Base-by-base conservation (phyloP, 2,329 filamentous ascomycete genomes). In the Rasamsonia emersonii region DNA sequence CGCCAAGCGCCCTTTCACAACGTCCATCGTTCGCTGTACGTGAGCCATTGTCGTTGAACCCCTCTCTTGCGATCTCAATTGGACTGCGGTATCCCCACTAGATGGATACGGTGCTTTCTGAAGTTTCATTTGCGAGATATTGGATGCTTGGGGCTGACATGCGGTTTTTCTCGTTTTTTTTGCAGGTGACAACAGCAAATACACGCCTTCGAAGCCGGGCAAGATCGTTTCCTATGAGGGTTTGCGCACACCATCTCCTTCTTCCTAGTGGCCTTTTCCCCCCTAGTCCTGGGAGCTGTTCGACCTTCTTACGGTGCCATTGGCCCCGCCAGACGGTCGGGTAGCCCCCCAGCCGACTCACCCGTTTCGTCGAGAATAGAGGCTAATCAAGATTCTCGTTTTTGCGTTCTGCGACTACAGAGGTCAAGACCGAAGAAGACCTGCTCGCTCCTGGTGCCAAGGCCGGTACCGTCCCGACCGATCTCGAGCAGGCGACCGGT, bases 401-500 rank as follows among this genome's bases (percentile, higher is more conserved):
- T 28, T 24, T n/a, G n/a, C n/a, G n/a, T n/a, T 21, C 13, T 31
- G 28, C 16, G 6, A 30, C 13, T 47, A 49, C 62, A 98, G 91
- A 96, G 53, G 75, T 98, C 68, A 81, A 81, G 69, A 66, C 59
- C 45, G 75, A 82, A 47, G 73, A 77, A n/a, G 91, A 98, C 64
- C 83, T 98, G 38, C 49, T 93, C 45, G 75, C 82, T 43, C 83
- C 86, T 19, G 91, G 91, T 70, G 86, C 82, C 51, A 64, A 75
- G 51, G 68, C 78, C 44, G 89, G 91, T 58, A 83, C 82, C 60
- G 71, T 98, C 47, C 86, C 91, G 47, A 93, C 85, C 67, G 91
- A 98, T 66, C 65, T 93, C 59, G 86, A 96, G 64, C 91, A 98
- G 66, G 70, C 91, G 39, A 96, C 91, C 51, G 91, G 91, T 83